Evolutionary conservation across 345 rosid genomes (phyloP), one percentile per base, ranked within the genome.

Genomic region (Syzygium grande): DNA sequence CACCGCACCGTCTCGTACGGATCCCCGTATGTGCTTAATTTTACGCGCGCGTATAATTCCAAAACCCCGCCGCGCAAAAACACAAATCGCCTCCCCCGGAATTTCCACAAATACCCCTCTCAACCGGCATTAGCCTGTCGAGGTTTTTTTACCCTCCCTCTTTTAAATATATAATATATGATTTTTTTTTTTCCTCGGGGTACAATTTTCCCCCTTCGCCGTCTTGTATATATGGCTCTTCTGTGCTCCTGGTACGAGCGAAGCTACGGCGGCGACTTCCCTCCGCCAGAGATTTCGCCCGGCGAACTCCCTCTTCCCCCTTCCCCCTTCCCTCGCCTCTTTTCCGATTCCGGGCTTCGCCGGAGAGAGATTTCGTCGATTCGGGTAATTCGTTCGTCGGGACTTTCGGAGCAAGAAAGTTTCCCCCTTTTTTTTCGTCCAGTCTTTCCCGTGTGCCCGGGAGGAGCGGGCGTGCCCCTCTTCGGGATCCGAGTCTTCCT

Each of bases 401-500:
- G 49, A 23, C 10, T 34, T 34, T 73, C 46, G 5, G 10, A 34
- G 49, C 46, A 43, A 55, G 21, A 17, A 61, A 15, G 4, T 4
- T 68, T 38, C 2, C 19, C 12, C 12, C 2, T 73, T 34, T 9
- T 34, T 9, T 77, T 21, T 43, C 46, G 61, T 34, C 30, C 78
- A 52, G 14, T 43, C 52, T n/a, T n/a, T 84, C 30, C 30, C 34
- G 27, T 59, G 68, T 25, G 87, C 29, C 29, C 53, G 52, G 52
- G 16, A 38, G 79, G 34, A 49, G 1, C 7, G 43, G 54, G 38
- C 41, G 15, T 49, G 84, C 56, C 22, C 22, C 22, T 1, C 30
- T 73, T 65, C 10, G 88, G 88, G 88, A 87, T 87, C 73, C 77
- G 88, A 78, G 1, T 87, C 54, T 87, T 80, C 85, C 14, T 87